phyloP scores from a whole-genome alignment of 2,329 filamentous ascomycete genomes.

The Fusarium siculi region DNA sequence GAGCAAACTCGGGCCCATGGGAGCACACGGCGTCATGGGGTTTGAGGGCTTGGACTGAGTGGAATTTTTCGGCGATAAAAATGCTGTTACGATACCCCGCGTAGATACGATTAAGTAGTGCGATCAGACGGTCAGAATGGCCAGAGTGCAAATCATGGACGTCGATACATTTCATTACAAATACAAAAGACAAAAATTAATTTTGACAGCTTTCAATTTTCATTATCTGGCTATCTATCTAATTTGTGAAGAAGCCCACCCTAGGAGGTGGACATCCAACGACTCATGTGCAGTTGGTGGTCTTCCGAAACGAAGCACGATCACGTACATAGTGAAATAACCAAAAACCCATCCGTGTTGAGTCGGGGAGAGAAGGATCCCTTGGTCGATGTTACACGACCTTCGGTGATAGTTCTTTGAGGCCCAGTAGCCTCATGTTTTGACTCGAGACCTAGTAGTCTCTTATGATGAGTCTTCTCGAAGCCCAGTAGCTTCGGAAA shows the following conservation, averaged over 20 bases:
- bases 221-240: constrained; percentile 18
- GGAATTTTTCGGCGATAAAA: neutral
- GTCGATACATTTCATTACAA: neutral
- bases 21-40: constrained; percentile 62
- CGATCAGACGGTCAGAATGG: neutral
- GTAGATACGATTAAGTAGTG: neutral
- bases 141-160: neutral
- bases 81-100: constrained; percentile 31
- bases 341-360: constrained; percentile 26
- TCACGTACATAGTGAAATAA: constrained; percentile 29
- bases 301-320: constrained; percentile 34
- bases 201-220: constrained; percentile 15
- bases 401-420: neutral
- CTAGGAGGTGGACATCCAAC: constrained; percentile 36
- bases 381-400: constrained; percentile 28
- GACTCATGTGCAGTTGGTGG: constrained; percentile 33
- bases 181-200: neutral
- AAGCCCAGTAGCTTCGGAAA: constrained; percentile 32
- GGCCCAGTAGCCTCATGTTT: constrained; percentile 23
- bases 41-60: constrained; percentile 59
- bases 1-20: constrained; percentile 59
- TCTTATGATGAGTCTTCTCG: constrained; percentile 26
- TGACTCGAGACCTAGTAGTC: constrained; percentile 22
- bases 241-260: constrained; percentile 27
- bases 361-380: constrained; percentile 12